Conservation (phyloP, 1,284 basidiomycete genomes). For the Boletellus sp. region DNA sequence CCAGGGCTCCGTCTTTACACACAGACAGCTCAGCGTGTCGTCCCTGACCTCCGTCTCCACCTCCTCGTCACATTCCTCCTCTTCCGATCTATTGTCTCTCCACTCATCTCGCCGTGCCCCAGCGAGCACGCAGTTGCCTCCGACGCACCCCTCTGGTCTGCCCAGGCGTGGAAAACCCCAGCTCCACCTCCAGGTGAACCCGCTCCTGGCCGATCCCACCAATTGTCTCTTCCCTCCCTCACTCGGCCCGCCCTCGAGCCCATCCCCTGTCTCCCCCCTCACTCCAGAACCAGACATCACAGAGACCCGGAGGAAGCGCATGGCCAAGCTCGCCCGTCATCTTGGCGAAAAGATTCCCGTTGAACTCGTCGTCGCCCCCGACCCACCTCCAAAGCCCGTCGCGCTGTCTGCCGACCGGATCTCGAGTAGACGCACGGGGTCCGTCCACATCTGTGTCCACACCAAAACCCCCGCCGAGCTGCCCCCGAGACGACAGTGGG, state of each 20-base stretch:
- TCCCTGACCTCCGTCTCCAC: slow-evolving; percentile 21
- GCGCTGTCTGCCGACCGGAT: background rate
- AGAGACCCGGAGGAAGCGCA: slow-evolving; percentile 34
- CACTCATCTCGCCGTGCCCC: slow-evolving; percentile 7
- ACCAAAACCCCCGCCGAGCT: background rate
- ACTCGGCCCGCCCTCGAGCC: slow-evolving; percentile 9
- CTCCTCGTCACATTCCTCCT: slow-evolving; percentile 8
- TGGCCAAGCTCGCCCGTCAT: slow-evolving; percentile 43
- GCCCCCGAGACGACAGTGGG: slow-evolving; percentile 20
- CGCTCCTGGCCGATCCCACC: slow-evolving; percentile 9
- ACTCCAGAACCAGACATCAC: slow-evolving; percentile 21
- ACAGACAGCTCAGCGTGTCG: slow-evolving; percentile 12
- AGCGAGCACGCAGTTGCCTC: slow-evolving; percentile 5
- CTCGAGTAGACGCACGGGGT: slow-evolving; percentile 12
- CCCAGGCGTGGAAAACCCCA: slow-evolving; percentile 19
- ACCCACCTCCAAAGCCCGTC: slow-evolving; percentile 7
- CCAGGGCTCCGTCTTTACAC: slow-evolving; percentile 36
- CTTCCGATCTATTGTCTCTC: slow-evolving; percentile 23
- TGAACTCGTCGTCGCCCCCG: slow-evolving; percentile 34
- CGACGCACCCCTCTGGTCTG: slow-evolving; percentile 20
- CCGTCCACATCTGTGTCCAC: slow-evolving; percentile 6
- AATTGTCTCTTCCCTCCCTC: slow-evolving; percentile 10
- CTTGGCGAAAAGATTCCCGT: slow-evolving; percentile 43
- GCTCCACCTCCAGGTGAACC: slow-evolving; percentile 24
- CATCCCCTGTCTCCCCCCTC: slow-evolving; percentile 20